These are phyloP conservation scores for Cyphellophora europaea DNA, from an alignment of 2,329 filamentous ascomycete genomes.

Conservation along the genomic window DNA sequence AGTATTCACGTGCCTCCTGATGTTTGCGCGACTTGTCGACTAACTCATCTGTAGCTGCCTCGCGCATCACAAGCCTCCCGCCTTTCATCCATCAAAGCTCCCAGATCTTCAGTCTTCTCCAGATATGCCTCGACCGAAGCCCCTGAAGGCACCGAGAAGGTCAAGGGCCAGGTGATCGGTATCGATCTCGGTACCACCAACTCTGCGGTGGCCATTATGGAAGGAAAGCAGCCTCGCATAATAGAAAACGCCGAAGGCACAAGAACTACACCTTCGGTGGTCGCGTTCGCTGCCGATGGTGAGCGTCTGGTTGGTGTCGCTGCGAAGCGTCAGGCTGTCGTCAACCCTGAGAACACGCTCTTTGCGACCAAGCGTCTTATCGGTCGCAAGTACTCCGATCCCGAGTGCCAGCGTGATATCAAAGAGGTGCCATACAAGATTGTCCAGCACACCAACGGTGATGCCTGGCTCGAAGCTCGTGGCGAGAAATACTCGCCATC, in stretches of 20 bases:
- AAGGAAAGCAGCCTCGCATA: slow-evolving; percentile 89
- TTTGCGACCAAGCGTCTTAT: slow-evolving; percentile 99
- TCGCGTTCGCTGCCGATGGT: slow-evolving; percentile 89
- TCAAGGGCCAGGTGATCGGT: slow-evolving; percentile 93
- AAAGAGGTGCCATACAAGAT: slow-evolving; percentile 99
- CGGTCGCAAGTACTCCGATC: slow-evolving; percentile 89
- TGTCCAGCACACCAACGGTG: slow-evolving; percentile 89
- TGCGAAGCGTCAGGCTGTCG: slow-evolving; percentile 94
- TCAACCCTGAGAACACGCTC: slow-evolving; percentile 97
- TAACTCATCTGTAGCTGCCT: slow-evolving; percentile 52
- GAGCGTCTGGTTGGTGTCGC: slow-evolving; percentile 95
- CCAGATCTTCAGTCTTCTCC: slow-evolving; percentile 63
- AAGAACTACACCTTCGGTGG: slow-evolving; percentile 85
- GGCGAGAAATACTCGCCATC: slow-evolving; percentile 95
- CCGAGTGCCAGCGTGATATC: slow-evolving; percentile 91
- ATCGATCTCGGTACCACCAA: slow-evolving; percentile 99
- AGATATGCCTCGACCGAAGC: slow-evolving; percentile 66
- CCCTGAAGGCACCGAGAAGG: slow-evolving; percentile 59
- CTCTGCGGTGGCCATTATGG: slow-evolving; percentile 95
- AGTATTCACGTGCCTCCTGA: slow-evolving; percentile 30
- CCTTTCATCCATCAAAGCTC: slow-evolving; percentile 59
- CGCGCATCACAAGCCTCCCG: slow-evolving; percentile 64
- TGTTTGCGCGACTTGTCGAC: slow-evolving; percentile 4
- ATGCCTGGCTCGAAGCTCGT: slow-evolving; percentile 90
- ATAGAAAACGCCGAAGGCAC: slow-evolving; percentile 98